These are phyloP conservation scores for Globisporangium emineosum DNA, from an alignment of 352 stramenopile species.

Conservation along the genomic window DNA sequence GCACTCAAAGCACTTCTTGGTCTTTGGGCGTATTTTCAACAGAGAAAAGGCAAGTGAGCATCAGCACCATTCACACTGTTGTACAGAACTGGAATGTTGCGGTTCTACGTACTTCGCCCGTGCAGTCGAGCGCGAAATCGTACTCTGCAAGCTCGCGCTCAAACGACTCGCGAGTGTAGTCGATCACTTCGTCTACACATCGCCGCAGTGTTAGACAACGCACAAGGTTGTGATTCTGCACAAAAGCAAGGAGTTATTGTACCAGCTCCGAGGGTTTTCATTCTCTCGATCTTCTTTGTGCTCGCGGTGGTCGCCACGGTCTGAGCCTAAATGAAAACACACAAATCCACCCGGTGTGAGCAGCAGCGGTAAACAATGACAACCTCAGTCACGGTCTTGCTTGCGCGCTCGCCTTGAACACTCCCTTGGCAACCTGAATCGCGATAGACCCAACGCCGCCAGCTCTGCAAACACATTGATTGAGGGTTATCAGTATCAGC, in stretches of 20 bases:
- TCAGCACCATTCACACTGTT: no score
- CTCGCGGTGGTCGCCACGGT: conserved; percentile 74
- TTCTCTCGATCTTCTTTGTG: conserved; percentile 55
- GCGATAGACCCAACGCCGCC: conserved; percentile 67
- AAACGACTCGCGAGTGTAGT: conserved; percentile 66
- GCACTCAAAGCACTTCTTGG: conserved; percentile 42
- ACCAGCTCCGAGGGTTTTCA: conserved; percentile 60
- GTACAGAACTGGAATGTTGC: no score
- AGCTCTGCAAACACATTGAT: conserved; percentile 27
- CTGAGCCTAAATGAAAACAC: conserved; percentile 36
- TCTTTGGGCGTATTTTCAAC: conserved; percentile 3
- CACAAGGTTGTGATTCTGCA: neutral
- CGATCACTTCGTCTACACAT: conserved; percentile 53
- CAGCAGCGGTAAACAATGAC: neutral
- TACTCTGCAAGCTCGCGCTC: conserved; percentile 67
- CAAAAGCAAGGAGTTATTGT: neutral
- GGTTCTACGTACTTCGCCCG: conserved; percentile 47
- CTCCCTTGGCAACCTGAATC: conserved; percentile 70
- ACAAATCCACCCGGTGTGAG: neutral
- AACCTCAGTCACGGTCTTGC: neutral
- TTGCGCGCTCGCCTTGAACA: conserved; percentile 67
- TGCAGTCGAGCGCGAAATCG: conserved; percentile 78
- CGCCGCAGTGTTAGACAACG: neutral
- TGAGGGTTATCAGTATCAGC: no score
- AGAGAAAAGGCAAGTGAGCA: neutral